These are phyloP conservation scores for Pleurotus tuber-regium DNA, from an alignment of 768 basidiomycete genomes.

Conservation along the genomic window DNA sequence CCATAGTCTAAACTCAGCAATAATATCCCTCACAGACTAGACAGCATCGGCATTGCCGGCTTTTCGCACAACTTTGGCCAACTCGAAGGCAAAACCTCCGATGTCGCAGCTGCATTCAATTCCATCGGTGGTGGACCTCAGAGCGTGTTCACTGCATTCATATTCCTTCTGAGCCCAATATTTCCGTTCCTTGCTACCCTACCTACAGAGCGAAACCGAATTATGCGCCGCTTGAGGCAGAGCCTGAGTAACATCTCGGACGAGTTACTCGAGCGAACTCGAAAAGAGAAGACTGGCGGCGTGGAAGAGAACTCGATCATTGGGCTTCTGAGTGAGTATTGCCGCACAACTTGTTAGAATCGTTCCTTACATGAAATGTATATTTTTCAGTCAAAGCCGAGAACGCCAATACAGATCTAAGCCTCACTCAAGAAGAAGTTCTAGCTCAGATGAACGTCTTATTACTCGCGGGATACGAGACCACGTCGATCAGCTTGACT, in stretches of 20 bases:
- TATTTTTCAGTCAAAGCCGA: conserved; percentile 33
- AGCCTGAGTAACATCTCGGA: conserved; percentile 39
- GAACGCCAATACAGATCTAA: conserved; percentile 19
- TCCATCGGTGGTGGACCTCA: conserved; percentile 26
- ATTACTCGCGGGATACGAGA: conserved; percentile 49
- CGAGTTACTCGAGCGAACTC: conserved; percentile 33
- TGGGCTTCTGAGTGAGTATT: conserved; percentile 30
- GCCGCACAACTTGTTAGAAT: no score
- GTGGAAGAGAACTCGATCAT: conserved; percentile 39
- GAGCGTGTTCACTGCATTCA: conserved; percentile 18
- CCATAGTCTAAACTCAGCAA: background rate
- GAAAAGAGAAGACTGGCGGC: conserved; percentile 28
- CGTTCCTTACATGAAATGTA: no score
- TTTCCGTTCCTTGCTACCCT: conserved; percentile 34
- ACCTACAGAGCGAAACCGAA: conserved; percentile 32
- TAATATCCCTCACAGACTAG: conserved; percentile 35
- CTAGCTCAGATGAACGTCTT: conserved; percentile 38
- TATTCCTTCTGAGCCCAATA: conserved; percentile 31
- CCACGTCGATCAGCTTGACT: conserved; percentile 44
- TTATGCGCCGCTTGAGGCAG: conserved; percentile 26
- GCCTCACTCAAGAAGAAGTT: conserved; percentile 33
- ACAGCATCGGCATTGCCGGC: conserved; percentile 56
- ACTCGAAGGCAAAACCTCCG: conserved; percentile 43
- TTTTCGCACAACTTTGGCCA: conserved; percentile 58
- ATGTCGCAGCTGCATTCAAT: conserved; percentile 42